Conservation (phyloP, 2,329 filamentous ascomycete species). For the Aspergillus persii region DNA sequence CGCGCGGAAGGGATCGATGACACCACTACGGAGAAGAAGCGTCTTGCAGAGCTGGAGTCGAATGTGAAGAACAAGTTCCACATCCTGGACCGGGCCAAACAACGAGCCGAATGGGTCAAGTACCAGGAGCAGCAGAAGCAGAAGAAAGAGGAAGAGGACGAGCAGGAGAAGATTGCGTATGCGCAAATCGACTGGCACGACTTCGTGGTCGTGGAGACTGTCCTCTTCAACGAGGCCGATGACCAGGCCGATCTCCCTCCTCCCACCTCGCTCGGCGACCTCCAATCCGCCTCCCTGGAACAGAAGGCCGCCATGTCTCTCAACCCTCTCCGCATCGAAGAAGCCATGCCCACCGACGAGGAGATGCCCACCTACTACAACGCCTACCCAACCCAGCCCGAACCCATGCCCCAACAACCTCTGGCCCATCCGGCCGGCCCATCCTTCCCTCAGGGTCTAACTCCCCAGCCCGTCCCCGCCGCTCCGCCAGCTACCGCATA, state of each 20-base stretch:
- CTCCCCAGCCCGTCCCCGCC: conserved; percentile 33
- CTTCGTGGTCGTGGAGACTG: conserved; percentile 92
- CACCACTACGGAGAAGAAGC: conserved; percentile 68
- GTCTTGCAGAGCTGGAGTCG: conserved; percentile 68
- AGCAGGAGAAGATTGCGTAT: conserved; percentile 73
- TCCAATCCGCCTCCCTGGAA: conserved; percentile 91
- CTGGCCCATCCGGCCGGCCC: conserved; percentile 33
- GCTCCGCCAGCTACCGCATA: conserved; percentile 16
- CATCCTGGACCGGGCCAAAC: conserved; percentile 74
- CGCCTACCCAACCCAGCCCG: conserved; percentile 43
- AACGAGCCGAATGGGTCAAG: conserved; percentile 83
- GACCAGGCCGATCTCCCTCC: conserved; percentile 82
- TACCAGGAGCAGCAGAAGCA: conserved; percentile 80
- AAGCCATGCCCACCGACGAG: conserved; percentile 84
- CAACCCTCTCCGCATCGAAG: conserved; percentile 80
- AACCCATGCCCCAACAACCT: conserved; percentile 36
- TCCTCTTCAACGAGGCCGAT: conserved; percentile 85
- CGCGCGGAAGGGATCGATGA: conserved; percentile 66
- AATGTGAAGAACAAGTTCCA: conserved; percentile 79
- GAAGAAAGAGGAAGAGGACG: conserved; percentile 83
- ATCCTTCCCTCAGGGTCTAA: conserved; percentile 31
- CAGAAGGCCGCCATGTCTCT: conserved; percentile 91
- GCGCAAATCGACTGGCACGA: conserved; percentile 97
- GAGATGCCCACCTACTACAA: conserved; percentile 54
- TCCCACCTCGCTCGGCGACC: conserved; percentile 82